phyloP scores from a whole-genome alignment of 83 land plant species.

The Thuja plicata region DNA sequence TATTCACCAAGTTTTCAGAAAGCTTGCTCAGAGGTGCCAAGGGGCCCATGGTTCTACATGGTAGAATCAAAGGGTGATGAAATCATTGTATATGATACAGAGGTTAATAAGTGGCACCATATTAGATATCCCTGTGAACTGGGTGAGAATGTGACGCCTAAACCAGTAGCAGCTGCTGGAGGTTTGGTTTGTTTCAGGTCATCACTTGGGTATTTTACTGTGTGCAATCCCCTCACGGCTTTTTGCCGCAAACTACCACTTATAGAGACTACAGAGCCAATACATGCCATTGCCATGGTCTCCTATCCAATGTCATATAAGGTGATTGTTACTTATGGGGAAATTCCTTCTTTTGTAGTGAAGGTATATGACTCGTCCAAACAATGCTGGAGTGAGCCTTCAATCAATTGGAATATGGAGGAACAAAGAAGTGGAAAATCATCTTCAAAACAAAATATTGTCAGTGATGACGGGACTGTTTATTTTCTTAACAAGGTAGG shows the following conservation, averaged over 20 bases:
- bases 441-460: slow-evolving; percentile 7
- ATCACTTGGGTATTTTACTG: slow-evolving; percentile 25
- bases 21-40: slow-evolving; percentile 46
- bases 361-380: slow-evolving; percentile 26
- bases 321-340: slow-evolving; percentile 38
- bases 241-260: slow-evolving; percentile 30
- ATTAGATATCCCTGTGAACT: slow-evolving; percentile 9
- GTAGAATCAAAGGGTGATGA: slow-evolving; percentile 33
- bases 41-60: slow-evolving; percentile 65
- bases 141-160: slow-evolving; percentile 3
- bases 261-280: slow-evolving; percentile 7
- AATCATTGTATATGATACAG: slow-evolving; percentile 36
- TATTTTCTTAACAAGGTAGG: slow-evolving; percentile 57
- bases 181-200: slow-evolving; percentile 47
- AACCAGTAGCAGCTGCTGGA: slow-evolving; percentile 54
- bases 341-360: slow-evolving; percentile 25
- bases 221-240: slow-evolving; percentile 44
- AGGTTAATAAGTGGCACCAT: slow-evolving; percentile 38
- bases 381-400: slow-evolving; percentile 25
- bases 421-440: slow-evolving; percentile 16
- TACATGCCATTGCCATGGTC: slow-evolving; percentile 56
- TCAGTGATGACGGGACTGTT: slow-evolving; percentile 27
- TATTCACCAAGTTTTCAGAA: slow-evolving; percentile 40
- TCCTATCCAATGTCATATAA: slow-evolving; percentile 21
- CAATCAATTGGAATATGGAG: slow-evolving; percentile 25